These are phyloP conservation scores for Claviceps cyperi DNA, from an alignment of 2,329 filamentous ascomycete species.

Conservation along the genomic window DNA sequence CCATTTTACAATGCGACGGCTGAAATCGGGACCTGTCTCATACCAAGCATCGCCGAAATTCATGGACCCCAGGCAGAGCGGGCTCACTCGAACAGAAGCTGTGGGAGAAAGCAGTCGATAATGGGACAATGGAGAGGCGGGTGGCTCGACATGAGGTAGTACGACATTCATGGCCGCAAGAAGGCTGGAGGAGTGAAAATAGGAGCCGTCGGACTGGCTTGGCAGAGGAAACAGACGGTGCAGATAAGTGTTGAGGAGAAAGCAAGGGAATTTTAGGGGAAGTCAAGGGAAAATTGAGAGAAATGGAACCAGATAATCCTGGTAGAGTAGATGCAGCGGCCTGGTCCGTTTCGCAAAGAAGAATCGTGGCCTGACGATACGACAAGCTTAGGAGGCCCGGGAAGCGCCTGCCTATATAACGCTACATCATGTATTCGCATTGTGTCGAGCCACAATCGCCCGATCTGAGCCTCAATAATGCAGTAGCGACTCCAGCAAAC, in stretches of 20 bases:
- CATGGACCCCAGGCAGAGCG: constrained; percentile 51
- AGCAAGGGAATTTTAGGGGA: not conserved
- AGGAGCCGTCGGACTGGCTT: not conserved
- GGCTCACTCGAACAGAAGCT: constrained; percentile 52
- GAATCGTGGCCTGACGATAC: no score
- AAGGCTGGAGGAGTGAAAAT: not conserved
- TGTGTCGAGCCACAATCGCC: no score
- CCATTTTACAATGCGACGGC: not conserved
- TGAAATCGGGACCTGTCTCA: constrained; percentile 1
- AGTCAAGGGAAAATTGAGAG: not conserved
- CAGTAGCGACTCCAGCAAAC: no score
- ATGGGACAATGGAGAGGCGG: constrained; percentile 45
- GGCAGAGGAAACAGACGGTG: not conserved
- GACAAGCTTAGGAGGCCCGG: no score
- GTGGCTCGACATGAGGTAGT: constrained; percentile 28
- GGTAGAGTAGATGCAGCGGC: no score
- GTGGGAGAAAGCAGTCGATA: constrained; percentile 53
- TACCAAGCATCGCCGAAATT: constrained; percentile 45
- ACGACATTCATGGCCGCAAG: constrained; percentile 7
- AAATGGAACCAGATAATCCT: not conserved
- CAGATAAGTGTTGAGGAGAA: not conserved
- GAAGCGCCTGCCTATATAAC: no score
- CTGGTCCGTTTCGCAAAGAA: no score
- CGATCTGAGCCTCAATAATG: no score
- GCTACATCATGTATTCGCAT: no score